These are phyloP conservation scores for Naganishia antarctica DNA, from an alignment of 768 basidiomycete species.

Conservation along the genomic window DNA sequence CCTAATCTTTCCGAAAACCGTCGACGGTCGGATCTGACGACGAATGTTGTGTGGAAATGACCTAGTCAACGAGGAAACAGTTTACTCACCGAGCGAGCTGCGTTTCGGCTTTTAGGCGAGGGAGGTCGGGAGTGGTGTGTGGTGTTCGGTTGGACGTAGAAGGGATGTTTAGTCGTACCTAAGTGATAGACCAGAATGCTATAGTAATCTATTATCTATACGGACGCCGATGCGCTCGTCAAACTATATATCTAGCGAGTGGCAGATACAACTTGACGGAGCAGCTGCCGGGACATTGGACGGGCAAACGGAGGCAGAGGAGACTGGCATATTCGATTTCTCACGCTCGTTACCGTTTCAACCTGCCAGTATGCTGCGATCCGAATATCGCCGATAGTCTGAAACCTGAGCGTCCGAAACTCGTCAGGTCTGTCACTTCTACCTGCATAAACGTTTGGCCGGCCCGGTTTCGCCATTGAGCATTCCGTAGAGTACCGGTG, in stretches of 20 bases:
- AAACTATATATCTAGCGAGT: too few relatives aligned
- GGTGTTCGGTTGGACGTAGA: constrained; percentile 17
- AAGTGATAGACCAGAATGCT: too few relatives aligned
- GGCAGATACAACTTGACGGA: too few relatives aligned
- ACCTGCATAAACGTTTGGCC: too few relatives aligned
- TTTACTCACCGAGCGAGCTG: constrained; percentile 10
- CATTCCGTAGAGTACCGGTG: too few relatives aligned
- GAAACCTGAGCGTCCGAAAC: background rate
- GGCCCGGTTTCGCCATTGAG: too few relatives aligned
- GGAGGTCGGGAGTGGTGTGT: background rate
- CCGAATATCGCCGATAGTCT: constrained; percentile 2
- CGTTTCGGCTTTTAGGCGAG: constrained; percentile 1
- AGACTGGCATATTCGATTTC: background rate
- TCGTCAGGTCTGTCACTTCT: background rate
- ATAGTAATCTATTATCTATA: too few relatives aligned
- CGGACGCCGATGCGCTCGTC: too few relatives aligned
- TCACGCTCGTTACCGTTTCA: background rate
- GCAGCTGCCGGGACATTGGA: too few relatives aligned
- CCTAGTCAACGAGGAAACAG: background rate
- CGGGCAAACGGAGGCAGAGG: too few relatives aligned
- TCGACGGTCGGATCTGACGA: background rate
- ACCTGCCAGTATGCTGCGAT: background rate
- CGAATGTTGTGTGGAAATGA: background rate
- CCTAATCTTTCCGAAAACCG: too few relatives aligned
- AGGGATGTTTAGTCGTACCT: background rate